Evolutionary conservation across 129 eudicot genomes (phyloP).

Genomic region (Arctium minus): DNA sequence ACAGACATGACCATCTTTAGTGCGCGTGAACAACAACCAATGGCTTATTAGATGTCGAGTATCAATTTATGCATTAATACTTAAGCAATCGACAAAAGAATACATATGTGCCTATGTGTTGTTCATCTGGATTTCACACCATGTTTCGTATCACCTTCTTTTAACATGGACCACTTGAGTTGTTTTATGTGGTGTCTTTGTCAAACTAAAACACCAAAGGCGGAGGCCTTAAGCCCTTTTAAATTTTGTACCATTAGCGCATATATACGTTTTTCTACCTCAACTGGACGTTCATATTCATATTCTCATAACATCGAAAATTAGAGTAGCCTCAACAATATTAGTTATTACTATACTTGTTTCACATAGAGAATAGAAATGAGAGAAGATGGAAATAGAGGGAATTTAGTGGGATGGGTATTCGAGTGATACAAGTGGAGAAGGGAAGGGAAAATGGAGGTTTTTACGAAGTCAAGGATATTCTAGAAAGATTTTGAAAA

Average conservation of each 20-base stretch:
- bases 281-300: too few relatives aligned
- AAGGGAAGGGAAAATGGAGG: too few relatives aligned
- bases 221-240: background rate
- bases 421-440: too few relatives aligned
- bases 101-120: background rate
- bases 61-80: background rate
- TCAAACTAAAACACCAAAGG: background rate
- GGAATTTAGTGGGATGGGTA: too few relatives aligned
- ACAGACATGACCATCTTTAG: background rate
- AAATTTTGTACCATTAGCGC: background rate
- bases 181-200: background rate
- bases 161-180: background rate
- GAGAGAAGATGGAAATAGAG: too few relatives aligned
- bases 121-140: background rate
- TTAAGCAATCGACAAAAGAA: background rate
- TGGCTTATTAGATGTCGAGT: background rate
- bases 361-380: too few relatives aligned
- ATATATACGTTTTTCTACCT: too few relatives aligned
- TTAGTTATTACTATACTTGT: background rate
- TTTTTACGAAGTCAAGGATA: background rate
- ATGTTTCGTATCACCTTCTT: background rate
- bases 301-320: background rate
- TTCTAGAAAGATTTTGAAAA: background rate
- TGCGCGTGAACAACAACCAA: background rate
- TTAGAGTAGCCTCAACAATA: background rate